phyloP scores from a whole-genome alignment of 768 basidiomycete species.

The Candolleomyces efflorescens region DNA sequence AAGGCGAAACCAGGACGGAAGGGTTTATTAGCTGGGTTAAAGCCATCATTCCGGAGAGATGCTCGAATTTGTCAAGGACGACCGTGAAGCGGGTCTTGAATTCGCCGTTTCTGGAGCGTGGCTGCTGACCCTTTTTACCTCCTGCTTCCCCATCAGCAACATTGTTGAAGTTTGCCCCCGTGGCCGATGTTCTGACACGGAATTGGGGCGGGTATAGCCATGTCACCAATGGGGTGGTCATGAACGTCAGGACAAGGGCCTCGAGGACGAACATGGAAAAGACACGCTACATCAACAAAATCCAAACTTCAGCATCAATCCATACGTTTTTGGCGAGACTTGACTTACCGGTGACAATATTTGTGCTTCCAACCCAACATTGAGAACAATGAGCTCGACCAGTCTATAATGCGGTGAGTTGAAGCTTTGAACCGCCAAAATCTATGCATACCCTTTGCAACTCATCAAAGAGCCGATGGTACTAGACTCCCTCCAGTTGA shows the following conservation, averaged over 20 bases:
- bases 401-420: slow-evolving; percentile 41
- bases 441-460: slow-evolving; percentile 73
- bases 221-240: slow-evolving; percentile 76
- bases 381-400: slow-evolving; percentile 93
- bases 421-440: neutral
- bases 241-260: slow-evolving; percentile 76
- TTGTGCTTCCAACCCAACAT: slow-evolving; percentile 80
- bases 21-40: slow-evolving; percentile 77
- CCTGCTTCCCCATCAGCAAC: slow-evolving; percentile 36
- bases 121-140: slow-evolving; percentile 5
- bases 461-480: slow-evolving; percentile 93
- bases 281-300: slow-evolving; percentile 41
- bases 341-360: slow-evolving; percentile 59
- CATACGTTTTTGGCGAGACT: neutral
- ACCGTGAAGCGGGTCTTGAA: slow-evolving; percentile 69
- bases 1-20: slow-evolving; percentile 10
- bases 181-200: slow-evolving; percentile 44
- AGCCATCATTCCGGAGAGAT: slow-evolving; percentile 86
- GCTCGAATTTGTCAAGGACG: slow-evolving; percentile 87
- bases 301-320: neutral
- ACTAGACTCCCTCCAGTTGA: slow-evolving; percentile 73
- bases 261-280: slow-evolving; percentile 97
- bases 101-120: slow-evolving; percentile 14
- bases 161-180: slow-evolving; percentile 44
- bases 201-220: slow-evolving; percentile 61